phyloP scores from a whole-genome alignment of 495 filamentous ascomycete genomes.

The Penicillium odoratum region DNA sequence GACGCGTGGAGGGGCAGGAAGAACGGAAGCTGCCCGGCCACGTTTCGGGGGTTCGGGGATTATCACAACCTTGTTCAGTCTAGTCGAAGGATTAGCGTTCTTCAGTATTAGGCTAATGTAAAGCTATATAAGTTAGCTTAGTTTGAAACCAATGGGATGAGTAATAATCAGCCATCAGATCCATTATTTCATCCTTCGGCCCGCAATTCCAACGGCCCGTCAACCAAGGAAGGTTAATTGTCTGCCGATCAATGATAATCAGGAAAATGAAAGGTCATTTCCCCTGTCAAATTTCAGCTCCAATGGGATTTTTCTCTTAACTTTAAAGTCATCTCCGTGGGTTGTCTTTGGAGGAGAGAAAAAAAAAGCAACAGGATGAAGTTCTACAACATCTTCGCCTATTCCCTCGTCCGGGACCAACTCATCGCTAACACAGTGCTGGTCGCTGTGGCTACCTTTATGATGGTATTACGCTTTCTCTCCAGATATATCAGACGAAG shows the following conservation, averaged over 20 bases:
- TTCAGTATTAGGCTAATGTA: neutral
- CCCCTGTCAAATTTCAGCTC: neutral
- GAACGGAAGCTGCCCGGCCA: neutral
- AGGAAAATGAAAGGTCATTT: too few species aligned
- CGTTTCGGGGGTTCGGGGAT: neutral
- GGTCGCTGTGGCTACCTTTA: slow-evolving; percentile 14
- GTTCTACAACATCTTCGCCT: slow-evolving; percentile 23
- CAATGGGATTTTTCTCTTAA: neutral
- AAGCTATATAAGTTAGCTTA: neutral
- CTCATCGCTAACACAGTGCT: slow-evolving; percentile 29
- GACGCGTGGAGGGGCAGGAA: neutral
- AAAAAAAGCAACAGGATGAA: slow-evolving; percentile 5
- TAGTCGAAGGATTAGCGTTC: neutral
- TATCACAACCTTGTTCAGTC: neutral
- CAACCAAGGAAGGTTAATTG: neutral
- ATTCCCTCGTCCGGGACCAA: slow-evolving; percentile 18
- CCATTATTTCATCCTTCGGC: slow-evolving; percentile 6
- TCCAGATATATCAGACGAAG: slow-evolving; percentile 20
- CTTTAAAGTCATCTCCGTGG: too few species aligned
- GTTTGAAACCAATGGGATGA: neutral
- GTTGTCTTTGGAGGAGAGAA: neutral
- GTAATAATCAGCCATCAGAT: neutral
- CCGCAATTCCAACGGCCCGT: slow-evolving; percentile 7
- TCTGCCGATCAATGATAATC: neutral
- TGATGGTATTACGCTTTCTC: slow-evolving; percentile 20